Conservation (phyloP, 2,329 filamentous ascomycete species). For the Aspergillus vadensis region DNA sequence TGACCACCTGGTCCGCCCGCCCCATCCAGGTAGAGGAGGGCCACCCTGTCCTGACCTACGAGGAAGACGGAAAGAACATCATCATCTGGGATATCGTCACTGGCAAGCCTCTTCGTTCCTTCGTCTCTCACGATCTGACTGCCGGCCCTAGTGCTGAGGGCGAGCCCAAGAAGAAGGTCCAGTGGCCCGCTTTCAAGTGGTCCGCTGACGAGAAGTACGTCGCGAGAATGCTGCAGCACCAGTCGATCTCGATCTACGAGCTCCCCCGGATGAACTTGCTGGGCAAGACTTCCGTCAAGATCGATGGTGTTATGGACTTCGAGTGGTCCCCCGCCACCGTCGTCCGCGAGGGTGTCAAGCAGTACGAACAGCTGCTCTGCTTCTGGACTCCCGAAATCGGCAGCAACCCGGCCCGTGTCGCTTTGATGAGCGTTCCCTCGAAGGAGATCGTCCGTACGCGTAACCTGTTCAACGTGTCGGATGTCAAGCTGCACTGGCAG, state of each 20-base stretch:
- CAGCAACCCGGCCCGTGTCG: conserved; percentile 96
- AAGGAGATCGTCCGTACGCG: conserved; percentile 92
- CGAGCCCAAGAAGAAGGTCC: conserved; percentile 83
- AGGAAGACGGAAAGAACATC: conserved; percentile 99
- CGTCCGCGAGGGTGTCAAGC: conserved; percentile 81
- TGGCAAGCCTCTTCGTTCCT: conserved; percentile 85
- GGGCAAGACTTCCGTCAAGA: conserved; percentile 90
- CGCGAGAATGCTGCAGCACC: conserved; percentile 81
- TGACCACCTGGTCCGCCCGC: conserved; percentile 95
- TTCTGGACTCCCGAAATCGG: conserved; percentile 99
- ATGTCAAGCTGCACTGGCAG: conserved; percentile 99
- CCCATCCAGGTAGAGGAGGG: conserved; percentile 91
- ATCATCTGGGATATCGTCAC: conserved; percentile 97
- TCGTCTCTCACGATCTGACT: conserved; percentile 78
- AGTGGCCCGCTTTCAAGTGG: conserved; percentile 99
- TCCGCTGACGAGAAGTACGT: conserved; percentile 97
- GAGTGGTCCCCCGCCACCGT: conserved; percentile 91
- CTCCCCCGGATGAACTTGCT: conserved; percentile 84
- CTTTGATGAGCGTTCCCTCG: conserved; percentile 91
- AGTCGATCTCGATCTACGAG: conserved; percentile 90
- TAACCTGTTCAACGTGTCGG: conserved; percentile 96
- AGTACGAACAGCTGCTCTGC: conserved; percentile 92
- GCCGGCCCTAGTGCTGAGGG: conserved; percentile 59
- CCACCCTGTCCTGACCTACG: conserved; percentile 73
- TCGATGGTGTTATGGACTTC: conserved; percentile 95